phyloP scores from a whole-genome alignment of 1,139 yeast species.

The Geotrichum europaeum region DNA sequence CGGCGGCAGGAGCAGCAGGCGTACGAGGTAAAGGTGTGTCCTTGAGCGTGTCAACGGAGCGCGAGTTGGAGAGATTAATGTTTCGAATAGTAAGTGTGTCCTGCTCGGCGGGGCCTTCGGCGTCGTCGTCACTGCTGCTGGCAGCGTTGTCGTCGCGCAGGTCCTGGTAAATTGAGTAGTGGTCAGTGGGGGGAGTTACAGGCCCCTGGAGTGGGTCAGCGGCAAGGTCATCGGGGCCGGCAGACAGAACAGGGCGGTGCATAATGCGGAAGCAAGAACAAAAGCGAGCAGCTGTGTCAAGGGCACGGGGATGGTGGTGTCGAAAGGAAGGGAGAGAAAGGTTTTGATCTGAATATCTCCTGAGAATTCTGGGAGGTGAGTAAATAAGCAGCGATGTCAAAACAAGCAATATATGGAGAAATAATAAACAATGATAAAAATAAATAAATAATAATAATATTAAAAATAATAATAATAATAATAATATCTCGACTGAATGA shows the following conservation, averaged over 20 bases:
- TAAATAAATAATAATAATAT: not conserved
- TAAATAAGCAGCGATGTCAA: not conserved
- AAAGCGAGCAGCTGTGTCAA: not conserved
- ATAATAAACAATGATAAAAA: not conserved
- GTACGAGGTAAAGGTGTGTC: not conserved
- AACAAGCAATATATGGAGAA: not conserved
- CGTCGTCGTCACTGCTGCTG: not conserved
- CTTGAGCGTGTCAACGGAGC: not conserved
- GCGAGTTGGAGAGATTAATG: not conserved
- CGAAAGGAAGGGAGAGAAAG: not conserved
- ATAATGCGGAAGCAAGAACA: not conserved
- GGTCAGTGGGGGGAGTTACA: not conserved
- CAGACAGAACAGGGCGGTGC: not conserved
- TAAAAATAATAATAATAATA: not conserved
- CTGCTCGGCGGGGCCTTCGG: not conserved
- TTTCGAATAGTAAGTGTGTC: not conserved
- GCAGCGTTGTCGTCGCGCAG: not conserved
- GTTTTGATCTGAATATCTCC: not conserved
- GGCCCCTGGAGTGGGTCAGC: not conserved
- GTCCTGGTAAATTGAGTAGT: not conserved
- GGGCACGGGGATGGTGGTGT: not conserved
- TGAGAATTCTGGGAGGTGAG: not conserved
- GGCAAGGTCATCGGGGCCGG: not conserved
- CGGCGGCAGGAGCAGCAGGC: not conserved
- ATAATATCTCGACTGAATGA: not conserved